Base-by-base conservation (phyloP, 2,329 filamentous ascomycete species). In the Pseudocercospora pini-densiflorae region DNA sequence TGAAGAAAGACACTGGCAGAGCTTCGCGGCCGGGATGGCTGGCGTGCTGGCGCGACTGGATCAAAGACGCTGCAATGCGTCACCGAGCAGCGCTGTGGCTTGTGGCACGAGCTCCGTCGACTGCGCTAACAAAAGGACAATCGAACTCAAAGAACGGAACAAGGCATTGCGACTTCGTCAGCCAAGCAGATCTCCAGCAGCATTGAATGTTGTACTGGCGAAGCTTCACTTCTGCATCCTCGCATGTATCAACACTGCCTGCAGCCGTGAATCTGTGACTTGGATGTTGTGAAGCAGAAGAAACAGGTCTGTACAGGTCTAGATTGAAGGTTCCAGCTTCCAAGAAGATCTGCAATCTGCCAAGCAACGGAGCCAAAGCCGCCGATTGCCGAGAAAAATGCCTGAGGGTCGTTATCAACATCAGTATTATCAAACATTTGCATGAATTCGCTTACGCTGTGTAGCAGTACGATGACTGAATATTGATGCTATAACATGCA, bases 21-120 rank as follows among this genome's bases (percentile, higher is more conserved):
- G 47, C 47, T 51, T 51, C 47, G 47, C 47, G 47, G 47, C 10
- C 47, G 54, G 54, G 29, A 58, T 36, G 29, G 31, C 57, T 43
- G 31, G 51, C 51, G 51, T 31, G 51, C 27, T 55, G 51, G 51
- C 51, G 23, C 12, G 51, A 55, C 51, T 55, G 51, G 23, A 55
- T 55, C 51, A 14, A 55, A n/a, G 51, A 59, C 33, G 36, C 23
- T 59, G 33, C 31, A 58, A 60, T 66, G 60, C 57, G 62, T 59
- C 64, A 62, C 27, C 29, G 63, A 43, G 53, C 45, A 24, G 53
- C 23, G n/a, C 8, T 54, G 64, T 62, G 64, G 64, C 64, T 66
- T 61, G 65, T 67, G 65, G 65, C 65, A 61, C 65, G 65, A 67
- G 65, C 65, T 67, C 61, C 47, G 53, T 59, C 60, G 23, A 40